phyloP scores from a whole-genome alignment of 345 rosid species.

The Schrenkiella parvula region DNA sequence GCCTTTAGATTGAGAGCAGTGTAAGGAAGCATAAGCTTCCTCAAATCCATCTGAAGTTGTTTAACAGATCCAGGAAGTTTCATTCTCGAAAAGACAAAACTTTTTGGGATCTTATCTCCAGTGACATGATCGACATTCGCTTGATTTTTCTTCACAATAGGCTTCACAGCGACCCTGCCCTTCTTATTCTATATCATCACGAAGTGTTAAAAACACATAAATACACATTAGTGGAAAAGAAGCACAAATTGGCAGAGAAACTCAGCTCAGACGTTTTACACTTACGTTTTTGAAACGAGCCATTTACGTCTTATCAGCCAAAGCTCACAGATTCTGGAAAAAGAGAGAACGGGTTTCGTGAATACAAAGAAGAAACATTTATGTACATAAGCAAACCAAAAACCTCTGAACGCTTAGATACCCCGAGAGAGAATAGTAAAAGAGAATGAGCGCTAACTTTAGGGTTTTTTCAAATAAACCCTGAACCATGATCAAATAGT shows the following conservation, averaged over 20 bases:
- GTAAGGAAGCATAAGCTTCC: slow-evolving; percentile 90
- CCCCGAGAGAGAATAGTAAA: not conserved
- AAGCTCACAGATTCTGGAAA: slow-evolving; percentile 19
- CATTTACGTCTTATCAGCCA: slow-evolving; percentile 27
- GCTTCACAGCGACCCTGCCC: slow-evolving; percentile 57
- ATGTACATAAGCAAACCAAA: not conserved
- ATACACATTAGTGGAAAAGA: not conserved
- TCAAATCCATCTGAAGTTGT: slow-evolving; percentile 84
- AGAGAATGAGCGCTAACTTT: not conserved
- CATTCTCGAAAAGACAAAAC: slow-evolving; percentile 87
- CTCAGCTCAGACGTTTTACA: not conserved
- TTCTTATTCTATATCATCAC: slow-evolving; percentile 40
- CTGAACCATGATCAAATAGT: not conserved
- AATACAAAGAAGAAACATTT: slow-evolving; percentile 6
- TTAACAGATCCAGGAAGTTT: slow-evolving; percentile 72
- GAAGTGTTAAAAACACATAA: not conserved
- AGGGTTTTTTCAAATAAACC: not conserved
- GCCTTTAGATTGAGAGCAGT: slow-evolving; percentile 95
- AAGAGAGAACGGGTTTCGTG: not conserved
- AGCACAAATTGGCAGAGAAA: not conserved
- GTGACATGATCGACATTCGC: slow-evolving; percentile 66
- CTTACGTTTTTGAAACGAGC: slow-evolving; percentile 49
- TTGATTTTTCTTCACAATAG: slow-evolving; percentile 51
- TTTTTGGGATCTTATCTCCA: slow-evolving; percentile 82
- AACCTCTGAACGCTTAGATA: not conserved